Evolutionary conservation across 1,284 basidiomycete genomes (phyloP), one percentile per base, ranked within the genome.

Genomic region (Trametes polyzona): DNA sequence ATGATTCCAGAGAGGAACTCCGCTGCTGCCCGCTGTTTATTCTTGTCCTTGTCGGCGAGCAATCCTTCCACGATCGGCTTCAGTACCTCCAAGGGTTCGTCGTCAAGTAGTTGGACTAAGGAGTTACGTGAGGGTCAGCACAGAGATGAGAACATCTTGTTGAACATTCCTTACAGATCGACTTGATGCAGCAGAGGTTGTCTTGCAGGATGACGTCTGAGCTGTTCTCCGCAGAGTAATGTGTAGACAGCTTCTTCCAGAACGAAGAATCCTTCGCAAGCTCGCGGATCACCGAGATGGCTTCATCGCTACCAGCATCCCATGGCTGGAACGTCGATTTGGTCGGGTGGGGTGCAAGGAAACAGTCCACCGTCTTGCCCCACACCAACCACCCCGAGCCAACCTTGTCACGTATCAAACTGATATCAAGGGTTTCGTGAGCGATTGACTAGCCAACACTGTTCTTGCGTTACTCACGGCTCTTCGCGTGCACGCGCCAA

Each of bases 11-110:
- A 90, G 7, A 96, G 69, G 41, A 96, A 77, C 74, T 98, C 95
- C 10, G 93, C 93, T 4, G 92, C 88, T 1, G 93, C 94, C 35
- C 95, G 83, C 67, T 95, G 94, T 74, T 93, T 92, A 74, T 97
- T 86, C 64, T 86, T 83, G 60, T 90, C 87, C 47, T 83, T 79
- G 59, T 87, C 76, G 8, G 69, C 69, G 16, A 90, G 73, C 12
- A 89, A 68, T 17, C 75, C 74, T 59, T 87, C 83, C 19, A 88
- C 65, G 0, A 77, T 78, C 1, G 83, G 82, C 59, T 74, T 77
- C 57, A 89, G 69, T 1, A 77, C 76, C 52, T 81, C 76, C 47
- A 87, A 81, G 11, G 86, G 85, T 59, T 83, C 83, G 63, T 87
- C 84, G 63, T 86, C 85, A 9, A 91, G 72, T 12, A 89, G 63